Evolutionary conservation across 345 rosid genomes (phyloP).

Genomic region (Hibiscus trionum): DNA sequence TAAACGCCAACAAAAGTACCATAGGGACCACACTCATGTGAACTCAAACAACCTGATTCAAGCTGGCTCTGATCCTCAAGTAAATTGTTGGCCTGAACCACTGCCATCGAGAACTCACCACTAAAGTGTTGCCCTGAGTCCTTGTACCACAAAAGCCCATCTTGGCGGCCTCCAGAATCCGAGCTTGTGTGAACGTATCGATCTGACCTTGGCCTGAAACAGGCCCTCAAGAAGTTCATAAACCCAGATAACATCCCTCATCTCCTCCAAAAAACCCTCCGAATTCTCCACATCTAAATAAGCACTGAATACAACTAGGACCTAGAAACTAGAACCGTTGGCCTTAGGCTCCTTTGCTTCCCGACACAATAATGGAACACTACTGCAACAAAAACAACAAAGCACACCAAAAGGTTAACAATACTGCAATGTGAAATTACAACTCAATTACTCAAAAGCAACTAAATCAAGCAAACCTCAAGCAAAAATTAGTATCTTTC

Average conservation of each 20-base stretch:
- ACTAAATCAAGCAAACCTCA: neutral
- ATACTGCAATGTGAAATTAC: neutral
- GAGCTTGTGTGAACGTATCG: conserved; percentile 42
- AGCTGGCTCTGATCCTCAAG: conserved; percentile 91
- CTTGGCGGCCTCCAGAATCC: conserved; percentile 72
- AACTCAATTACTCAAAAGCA: neutral
- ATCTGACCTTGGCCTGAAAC: conserved; percentile 73
- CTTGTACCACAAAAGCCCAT: conserved; percentile 73
- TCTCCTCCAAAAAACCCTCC: conserved; percentile 59
- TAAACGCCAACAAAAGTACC: conserved; percentile 87
- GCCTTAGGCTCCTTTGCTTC: conserved; percentile 9
- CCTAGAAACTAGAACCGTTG: conserved; percentile 3
- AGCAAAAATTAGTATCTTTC: conserved; percentile 7
- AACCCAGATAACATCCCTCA: conserved; percentile 94
- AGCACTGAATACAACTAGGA: conserved; percentile 11
- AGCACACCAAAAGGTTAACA: conserved; percentile 2
- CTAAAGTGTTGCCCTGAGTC: conserved; percentile 60
- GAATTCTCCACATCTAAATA: conserved; percentile 42
- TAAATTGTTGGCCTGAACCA: conserved; percentile 81
- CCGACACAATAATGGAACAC: conserved; percentile 14
- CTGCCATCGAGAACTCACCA: conserved; percentile 94
- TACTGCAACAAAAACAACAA: conserved; percentile 18
- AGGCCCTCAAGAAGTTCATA: conserved; percentile 71
- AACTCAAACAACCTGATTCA: conserved; percentile 66
- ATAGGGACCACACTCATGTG: conserved; percentile 45